Evolutionary conservation across 2,329 filamentous ascomycete genomes (phyloP).

Genomic region (Nemania sp.): DNA sequence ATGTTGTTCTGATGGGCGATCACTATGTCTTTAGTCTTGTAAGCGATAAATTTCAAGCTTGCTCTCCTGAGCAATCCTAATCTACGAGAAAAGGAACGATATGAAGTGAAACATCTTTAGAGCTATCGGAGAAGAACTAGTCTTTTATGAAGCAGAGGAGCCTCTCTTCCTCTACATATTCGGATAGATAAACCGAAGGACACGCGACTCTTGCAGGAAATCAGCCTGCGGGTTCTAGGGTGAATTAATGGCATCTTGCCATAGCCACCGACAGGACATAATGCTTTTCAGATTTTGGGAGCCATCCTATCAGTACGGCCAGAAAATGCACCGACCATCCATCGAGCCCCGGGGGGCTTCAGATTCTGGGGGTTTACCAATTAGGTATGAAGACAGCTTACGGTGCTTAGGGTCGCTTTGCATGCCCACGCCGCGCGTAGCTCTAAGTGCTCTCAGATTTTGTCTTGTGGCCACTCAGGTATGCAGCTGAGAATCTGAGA

Average conservation of each 20-base stretch:
- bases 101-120: too few species aligned
- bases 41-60: constrained; percentile 6
- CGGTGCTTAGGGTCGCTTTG: constrained; percentile 1
- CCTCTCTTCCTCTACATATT: constrained; percentile 3
- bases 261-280: constrained; percentile 10
- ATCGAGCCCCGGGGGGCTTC: constrained; percentile 12
- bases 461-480: constrained; percentile 20
- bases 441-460: too few species aligned
- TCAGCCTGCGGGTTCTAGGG: too few species aligned
- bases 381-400: constrained; percentile 17
- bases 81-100: too few species aligned
- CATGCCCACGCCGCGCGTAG: too few species aligned
- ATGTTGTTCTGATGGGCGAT: constrained; percentile 17
- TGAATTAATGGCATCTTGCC: constrained; percentile 6
- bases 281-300: constrained; percentile 27
- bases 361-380: constrained; percentile 24
- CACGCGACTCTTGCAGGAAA: background rate
- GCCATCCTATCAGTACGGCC: constrained; percentile 17
- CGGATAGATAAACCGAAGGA: constrained; percentile 6
- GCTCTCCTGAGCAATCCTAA: too few species aligned
- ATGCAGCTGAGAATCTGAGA: too few species aligned
- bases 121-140: too few species aligned
- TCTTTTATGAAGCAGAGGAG: background rate
- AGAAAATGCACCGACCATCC: constrained; percentile 15
- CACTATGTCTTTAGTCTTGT: constrained; percentile 15